A percentile compares a stretch with the other conserved stretches of the same genome.
Evolutionary conservation across 2,329 filamentous ascomycete genomes (phyloP).

Genomic region (Fusarium multiceps): DNA sequence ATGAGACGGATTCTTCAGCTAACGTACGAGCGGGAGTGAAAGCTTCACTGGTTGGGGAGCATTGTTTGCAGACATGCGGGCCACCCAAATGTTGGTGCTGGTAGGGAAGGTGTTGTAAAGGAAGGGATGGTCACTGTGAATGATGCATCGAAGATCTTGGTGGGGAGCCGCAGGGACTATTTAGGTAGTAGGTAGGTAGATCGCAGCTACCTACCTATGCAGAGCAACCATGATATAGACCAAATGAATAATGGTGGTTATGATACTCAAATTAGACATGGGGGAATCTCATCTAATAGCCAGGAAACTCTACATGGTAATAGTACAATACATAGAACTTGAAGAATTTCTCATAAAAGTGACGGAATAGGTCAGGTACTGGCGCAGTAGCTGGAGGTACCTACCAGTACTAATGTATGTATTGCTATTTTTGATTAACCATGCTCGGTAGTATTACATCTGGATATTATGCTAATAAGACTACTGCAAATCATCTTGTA

Average conservation of each 20-base stretch:
- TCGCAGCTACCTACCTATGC: not conserved
- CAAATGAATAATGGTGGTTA: not conserved
- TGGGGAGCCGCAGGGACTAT: slow-evolving; percentile 24
- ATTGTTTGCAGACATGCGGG: slow-evolving; percentile 64
- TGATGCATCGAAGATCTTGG: slow-evolving; percentile 29
- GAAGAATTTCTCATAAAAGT: not conserved
- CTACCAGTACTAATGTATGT: not conserved
- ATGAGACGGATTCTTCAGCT: not conserved
- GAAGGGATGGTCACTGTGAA: slow-evolving; percentile 30
- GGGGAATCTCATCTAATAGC: not conserved
- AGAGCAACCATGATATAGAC: slow-evolving; percentile 9
- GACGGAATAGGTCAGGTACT: not conserved
- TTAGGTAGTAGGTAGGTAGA: not conserved
- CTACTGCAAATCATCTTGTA: slow-evolving; percentile 3
- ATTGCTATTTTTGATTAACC: not conserved
- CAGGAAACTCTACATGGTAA: not conserved
- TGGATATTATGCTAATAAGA: not conserved
- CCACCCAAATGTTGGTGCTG: slow-evolving; percentile 34
- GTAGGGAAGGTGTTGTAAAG: slow-evolving; percentile 23
- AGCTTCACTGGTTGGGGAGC: slow-evolving; percentile 79
- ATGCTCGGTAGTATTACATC: not conserved
- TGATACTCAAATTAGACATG: not conserved
- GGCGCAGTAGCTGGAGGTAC: too few species aligned
- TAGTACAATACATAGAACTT: not conserved
- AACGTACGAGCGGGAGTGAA: slow-evolving; percentile 69